Evolutionary conservation across 2,329 filamentous ascomycete species (phyloP), one percentile per base, ranked within the genome.

Genomic region (Trichoderma oligosporum): DNA sequence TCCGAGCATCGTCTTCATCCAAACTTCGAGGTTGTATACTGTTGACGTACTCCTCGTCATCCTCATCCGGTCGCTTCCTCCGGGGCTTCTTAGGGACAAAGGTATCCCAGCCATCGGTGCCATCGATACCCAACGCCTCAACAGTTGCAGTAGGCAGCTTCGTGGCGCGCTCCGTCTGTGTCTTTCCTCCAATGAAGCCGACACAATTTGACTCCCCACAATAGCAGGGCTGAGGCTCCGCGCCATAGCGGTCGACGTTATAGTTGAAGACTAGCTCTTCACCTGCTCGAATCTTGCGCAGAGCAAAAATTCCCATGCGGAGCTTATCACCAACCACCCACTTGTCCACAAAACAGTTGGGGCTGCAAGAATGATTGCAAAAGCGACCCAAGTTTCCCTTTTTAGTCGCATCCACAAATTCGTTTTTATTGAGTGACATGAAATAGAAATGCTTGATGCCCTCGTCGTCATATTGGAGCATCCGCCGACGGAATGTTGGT

Each of bases 361-460:
- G 94, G 71, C 94, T 96, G 81, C 94, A 99, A 7, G 94, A 97
- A 72, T 99, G 94, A 68, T 99, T 99, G 82, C 94, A 99, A 70
- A 99, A 99, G 27, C 94, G 87, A 51, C 92, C 94, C 5, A 99
- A 82, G 65, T 97, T 97, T 49, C 94, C 94, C 71, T 91, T 96
- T 70, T 94, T 96, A 8, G 94, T 99, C 20, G 94, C 94, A 74
- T 99, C 94, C 59, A 99, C 91, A 69, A 97, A 99, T 72, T 97
- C 94, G 67, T 86, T 89, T 72, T 96, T 96, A 69, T 85, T 96
- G 61, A 99, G 85, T 25, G 94, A 97, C 94, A 99, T 99, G 78
- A 99, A 99, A 75, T 99, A 99, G 73, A 99, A 99, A 74, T 99
- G 94, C 73, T 95, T 96, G 80, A 99, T 97, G 60, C 92, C 92